Evolutionary conservation across 208 protist genomes (phyloP).

Genomic region (Leishmania amazonensis): DNA sequence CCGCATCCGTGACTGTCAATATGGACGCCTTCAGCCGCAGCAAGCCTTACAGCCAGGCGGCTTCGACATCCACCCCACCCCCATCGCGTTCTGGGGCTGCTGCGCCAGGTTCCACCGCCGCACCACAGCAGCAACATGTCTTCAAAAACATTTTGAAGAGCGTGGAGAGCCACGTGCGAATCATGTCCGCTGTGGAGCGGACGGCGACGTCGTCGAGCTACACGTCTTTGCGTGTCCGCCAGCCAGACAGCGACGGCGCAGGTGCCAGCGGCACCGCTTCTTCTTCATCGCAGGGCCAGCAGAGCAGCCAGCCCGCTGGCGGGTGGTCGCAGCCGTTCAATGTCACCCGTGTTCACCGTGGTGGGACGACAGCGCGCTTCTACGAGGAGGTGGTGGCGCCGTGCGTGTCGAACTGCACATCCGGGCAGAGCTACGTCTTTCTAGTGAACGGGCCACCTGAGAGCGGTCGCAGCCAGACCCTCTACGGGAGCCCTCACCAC

Average conservation of each 20-base stretch:
- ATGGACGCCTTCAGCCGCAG: constrained; percentile 37
- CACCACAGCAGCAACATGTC: constrained; percentile 17
- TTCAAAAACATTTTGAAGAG: constrained; percentile 78
- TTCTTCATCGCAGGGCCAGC: constrained; percentile 7
- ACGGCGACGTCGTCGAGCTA: constrained; percentile 73
- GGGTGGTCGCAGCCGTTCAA: constrained; percentile 65
- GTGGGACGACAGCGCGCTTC: constrained; percentile 60
- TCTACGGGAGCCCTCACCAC: constrained; percentile 87
- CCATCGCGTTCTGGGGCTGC: constrained; percentile 9
- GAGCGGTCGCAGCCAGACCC: constrained; percentile 84
- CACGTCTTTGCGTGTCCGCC: constrained; percentile 65
- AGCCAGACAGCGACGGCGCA: constrained; percentile 21
- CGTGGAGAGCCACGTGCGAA: constrained; percentile 82
- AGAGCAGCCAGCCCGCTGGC: constrained; percentile 8
- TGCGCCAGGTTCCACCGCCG: not conserved
- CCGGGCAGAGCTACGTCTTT: constrained; percentile 87
- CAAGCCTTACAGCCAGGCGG: constrained; percentile 39
- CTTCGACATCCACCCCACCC: constrained; percentile 10
- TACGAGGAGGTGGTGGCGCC: constrained; percentile 83
- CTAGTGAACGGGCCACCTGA: constrained; percentile 73
- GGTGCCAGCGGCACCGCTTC: not conserved
- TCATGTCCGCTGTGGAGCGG: constrained; percentile 80
- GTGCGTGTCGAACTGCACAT: constrained; percentile 75
- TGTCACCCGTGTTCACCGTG: constrained; percentile 82
- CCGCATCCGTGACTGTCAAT: not conserved